Conservation (phyloP, 2,329 filamentous ascomycete genomes). For the Botrytis hyacinthi region DNA sequence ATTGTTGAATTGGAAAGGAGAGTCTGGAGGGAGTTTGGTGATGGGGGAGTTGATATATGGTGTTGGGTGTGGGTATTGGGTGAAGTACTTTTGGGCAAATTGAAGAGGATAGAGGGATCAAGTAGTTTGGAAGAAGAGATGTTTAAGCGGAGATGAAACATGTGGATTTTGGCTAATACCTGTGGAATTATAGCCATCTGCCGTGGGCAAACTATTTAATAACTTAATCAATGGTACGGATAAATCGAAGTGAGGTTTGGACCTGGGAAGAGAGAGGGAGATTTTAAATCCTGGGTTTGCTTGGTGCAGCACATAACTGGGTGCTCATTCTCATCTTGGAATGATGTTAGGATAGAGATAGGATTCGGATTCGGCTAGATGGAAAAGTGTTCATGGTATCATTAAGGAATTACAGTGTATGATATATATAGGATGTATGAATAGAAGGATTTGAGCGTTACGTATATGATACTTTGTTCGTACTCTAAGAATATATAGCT, state of each 20-base stretch:
- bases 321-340: not conserved
- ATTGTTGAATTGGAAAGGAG: not conserved
- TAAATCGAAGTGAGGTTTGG: slow-evolving; percentile 23
- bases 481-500: not conserved
- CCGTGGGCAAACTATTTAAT: slow-evolving; percentile 30
- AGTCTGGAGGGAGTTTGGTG: too few species aligned
- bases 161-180: not conserved
- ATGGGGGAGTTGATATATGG: too few species aligned
- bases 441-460: not conserved
- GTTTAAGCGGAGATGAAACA: not conserved
- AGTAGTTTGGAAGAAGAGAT: not conserved
- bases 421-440: not conserved
- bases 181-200: slow-evolving; percentile 21
- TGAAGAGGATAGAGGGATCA: not conserved
- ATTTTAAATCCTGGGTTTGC: not conserved
- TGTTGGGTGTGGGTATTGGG: not conserved
- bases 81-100: not conserved
- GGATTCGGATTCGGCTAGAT: not conserved
- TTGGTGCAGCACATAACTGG: not conserved
- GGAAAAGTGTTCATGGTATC: not conserved
- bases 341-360: not conserved
- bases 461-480: not conserved
- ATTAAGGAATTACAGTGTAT: not conserved
- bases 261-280: accelerated
- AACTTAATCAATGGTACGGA: slow-evolving; percentile 30